Base-by-base conservation (phyloP, 805 yeast species). In the Pichia exigua region DNA sequence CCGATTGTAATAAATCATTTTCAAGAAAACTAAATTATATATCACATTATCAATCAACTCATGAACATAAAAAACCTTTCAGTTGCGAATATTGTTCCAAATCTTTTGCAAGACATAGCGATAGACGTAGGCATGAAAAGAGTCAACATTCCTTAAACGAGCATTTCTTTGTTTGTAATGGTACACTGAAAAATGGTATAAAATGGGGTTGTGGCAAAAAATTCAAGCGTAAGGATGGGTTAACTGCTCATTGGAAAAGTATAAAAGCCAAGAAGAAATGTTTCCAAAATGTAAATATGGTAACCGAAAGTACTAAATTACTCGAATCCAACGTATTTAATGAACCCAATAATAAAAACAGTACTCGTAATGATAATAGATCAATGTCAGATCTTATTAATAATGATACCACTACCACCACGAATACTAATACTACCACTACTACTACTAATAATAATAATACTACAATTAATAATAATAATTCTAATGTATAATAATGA, bases 171-270 rank as follows among this genome's bases (percentile, higher is more conserved):
- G 55, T 64, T 11, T 67, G 71, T 52, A 65, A 64, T 10, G 71
- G 70, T 0, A 50, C 59, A 15, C 47, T 57, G 26, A 60, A 61
- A 26, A 59, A 54, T 39, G 71, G 69, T 26, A 56, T 58, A 20
- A 53, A 51, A 21, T 67, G 71, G 71, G 71, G 71, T 5, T 67
- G 71, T 50, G 67, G 69, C 24, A 67, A 65, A 53, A 52, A 51
- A n/a, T 67, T 67, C 47, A 65, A 65, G 49, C 54, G 71, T 18
- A 67, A 66, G 48, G 71, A 67, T 49, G 71, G 71, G 1, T 55
- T 67, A 26, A 54, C 65, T n/a, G 70, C 71, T 1, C 71, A 67
- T 48, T 67, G 71, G 71, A 62, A 63, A 49, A 61, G 67, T 9
- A 62, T 64, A 22, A 67, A 66, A 59, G 70, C 71, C 12, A 63